Evolutionary conservation across 2,329 filamentous ascomycete genomes (phyloP).

Genomic region (Curvularia verruculosa): DNA sequence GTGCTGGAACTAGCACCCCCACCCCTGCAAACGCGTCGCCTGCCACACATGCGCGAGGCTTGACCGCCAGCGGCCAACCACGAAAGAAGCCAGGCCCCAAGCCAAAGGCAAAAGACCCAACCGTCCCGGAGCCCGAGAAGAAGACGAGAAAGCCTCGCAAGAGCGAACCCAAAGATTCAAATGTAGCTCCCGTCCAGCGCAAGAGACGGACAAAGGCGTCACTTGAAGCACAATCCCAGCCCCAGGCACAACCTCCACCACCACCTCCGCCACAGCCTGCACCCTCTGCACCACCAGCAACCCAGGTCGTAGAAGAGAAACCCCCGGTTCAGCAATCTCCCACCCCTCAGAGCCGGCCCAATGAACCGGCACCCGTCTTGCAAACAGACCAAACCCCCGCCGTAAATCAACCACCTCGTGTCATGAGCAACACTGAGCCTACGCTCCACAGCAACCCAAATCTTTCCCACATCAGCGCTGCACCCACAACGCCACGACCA

Average conservation of each 20-base stretch:
- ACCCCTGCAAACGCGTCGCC: constrained; percentile 40
- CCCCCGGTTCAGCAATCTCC: constrained; percentile 31
- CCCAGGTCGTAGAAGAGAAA: constrained; percentile 35
- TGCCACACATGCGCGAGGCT: constrained; percentile 33
- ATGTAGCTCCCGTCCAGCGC: constrained; percentile 52
- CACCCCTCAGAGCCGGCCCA: constrained; percentile 38
- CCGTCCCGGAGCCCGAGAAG: constrained; percentile 48
- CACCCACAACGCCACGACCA: constrained; percentile 57
- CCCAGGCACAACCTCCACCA: constrained; percentile 22
- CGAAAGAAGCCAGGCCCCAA: constrained; percentile 55
- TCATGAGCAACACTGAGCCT: constrained; percentile 50
- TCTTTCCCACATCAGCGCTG: constrained; percentile 49
- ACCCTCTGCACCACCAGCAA: constrained; percentile 31
- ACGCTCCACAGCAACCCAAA: constrained; percentile 47
- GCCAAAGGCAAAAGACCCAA: constrained; percentile 47
- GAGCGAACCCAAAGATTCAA: constrained; percentile 58
- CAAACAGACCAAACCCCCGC: constrained; percentile 38
- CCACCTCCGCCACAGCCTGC: constrained; percentile 34
- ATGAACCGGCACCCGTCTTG: constrained; percentile 32
- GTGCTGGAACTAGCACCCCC: constrained; percentile 38
- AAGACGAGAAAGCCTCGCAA: constrained; percentile 55
- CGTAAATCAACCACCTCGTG: constrained; percentile 34
- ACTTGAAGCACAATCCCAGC: constrained; percentile 39
- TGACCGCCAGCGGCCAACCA: constrained; percentile 45
- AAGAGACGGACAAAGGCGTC: constrained; percentile 56